A percentile compares a stretch with the other conserved stretches of the same genome.
phyloP scores from a whole-genome alignment of 2,329 filamentous ascomycete genomes.

The Stachybotrys chartarum region DNA sequence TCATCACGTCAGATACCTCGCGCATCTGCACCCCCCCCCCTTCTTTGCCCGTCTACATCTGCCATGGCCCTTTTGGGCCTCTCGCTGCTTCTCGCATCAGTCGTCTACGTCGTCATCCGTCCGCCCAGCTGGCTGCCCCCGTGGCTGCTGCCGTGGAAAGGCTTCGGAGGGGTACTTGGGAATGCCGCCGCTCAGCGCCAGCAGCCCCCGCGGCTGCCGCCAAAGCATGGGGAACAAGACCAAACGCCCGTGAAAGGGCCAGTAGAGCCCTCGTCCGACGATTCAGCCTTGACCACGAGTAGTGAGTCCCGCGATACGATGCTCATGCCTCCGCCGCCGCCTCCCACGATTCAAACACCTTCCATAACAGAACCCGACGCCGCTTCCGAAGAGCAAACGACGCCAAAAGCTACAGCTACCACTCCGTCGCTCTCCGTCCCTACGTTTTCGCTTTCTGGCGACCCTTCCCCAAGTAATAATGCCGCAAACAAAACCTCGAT shows the following conservation, averaged over 20 bases:
- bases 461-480: slow-evolving; percentile 6
- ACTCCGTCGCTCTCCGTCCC: slow-evolving; percentile 27
- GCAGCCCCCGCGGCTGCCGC: slow-evolving; percentile 3
- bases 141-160: slow-evolving; percentile 16
- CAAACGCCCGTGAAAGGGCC: background rate
- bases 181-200: background rate
- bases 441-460: slow-evolving; percentile 32
- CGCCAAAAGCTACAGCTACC: slow-evolving; percentile 34
- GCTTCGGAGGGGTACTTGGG: slow-evolving; percentile 1
- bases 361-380: slow-evolving; percentile 12
- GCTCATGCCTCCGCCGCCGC: slow-evolving; percentile 24
- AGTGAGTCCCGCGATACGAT: slow-evolving; percentile 15
- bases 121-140: slow-evolving; percentile 40
- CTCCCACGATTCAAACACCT: slow-evolving; percentile 25
- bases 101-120: slow-evolving; percentile 49
- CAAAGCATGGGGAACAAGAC: slow-evolving; percentile 4
- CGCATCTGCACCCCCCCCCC: background rate
- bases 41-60: slow-evolving; percentile 1
- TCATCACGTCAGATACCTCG: too few relatives aligned
- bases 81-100: slow-evolving; percentile 54
- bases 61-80: slow-evolving; percentile 52
- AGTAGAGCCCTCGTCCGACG: background rate
- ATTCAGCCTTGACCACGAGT: background rate
- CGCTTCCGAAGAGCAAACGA: slow-evolving; percentile 34
- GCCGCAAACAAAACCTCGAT: slow-evolving; percentile 12